Evolutionary conservation across 257 asterid genomes (phyloP).

Genomic region (Solanum commersonii): DNA sequence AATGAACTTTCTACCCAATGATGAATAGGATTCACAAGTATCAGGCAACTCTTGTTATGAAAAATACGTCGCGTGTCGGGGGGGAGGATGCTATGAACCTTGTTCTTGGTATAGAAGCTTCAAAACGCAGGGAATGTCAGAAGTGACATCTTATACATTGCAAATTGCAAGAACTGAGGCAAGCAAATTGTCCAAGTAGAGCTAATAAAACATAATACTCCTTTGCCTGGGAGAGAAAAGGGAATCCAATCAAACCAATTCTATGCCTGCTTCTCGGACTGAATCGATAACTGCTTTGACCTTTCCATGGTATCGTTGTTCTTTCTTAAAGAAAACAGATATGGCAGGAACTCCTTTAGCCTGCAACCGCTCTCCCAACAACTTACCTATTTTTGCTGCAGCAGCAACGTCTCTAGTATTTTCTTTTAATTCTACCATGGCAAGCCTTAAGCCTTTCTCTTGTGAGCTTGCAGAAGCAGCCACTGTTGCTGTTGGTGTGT

Average conservation of each 20-base stretch:
- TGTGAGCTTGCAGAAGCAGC: constrained; percentile 94
- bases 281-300: constrained; percentile 84
- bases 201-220: neutral
- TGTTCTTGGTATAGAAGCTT: neutral
- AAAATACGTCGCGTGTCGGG: neutral
- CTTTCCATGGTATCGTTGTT: constrained; percentile 86
- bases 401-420: constrained; percentile 81
- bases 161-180: neutral
- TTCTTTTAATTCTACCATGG: constrained; percentile 48
- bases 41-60: neutral
- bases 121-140: neutral
- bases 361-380: constrained; percentile 65
- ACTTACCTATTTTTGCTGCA: constrained; percentile 83
- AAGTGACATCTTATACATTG: neutral
- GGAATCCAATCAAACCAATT: constrained; percentile 26
- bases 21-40: neutral
- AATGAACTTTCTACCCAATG: neutral
- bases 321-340: constrained; percentile 52
- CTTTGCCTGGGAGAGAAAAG: neutral
- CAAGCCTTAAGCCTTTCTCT: constrained; percentile 67
- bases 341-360: constrained; percentile 65
- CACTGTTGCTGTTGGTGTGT: constrained; percentile 84
- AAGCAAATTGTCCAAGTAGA: neutral
- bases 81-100: neutral
- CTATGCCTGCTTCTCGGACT: constrained; percentile 51